These are phyloP conservation scores for Cucurbitaria berberidis DNA, from an alignment of 2,329 filamentous ascomycete species.

Conservation along the genomic window DNA sequence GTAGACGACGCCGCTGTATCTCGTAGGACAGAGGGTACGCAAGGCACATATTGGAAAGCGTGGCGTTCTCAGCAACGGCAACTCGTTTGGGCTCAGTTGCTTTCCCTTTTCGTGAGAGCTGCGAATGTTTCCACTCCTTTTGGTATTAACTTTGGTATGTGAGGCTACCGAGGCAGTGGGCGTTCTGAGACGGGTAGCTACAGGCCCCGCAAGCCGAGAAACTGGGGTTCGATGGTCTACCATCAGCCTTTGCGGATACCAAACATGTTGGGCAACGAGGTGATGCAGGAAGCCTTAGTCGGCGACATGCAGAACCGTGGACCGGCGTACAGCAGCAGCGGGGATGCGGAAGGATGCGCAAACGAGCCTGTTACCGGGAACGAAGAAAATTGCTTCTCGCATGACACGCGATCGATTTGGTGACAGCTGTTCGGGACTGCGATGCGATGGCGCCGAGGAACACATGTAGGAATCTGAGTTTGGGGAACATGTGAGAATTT, in stretches of 20 bases:
- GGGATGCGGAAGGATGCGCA: constrained; percentile 19
- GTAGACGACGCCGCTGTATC: constrained; percentile 5
- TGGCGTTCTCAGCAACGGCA: neutral
- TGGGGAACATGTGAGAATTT: too few relatives aligned
- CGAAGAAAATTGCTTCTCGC: constrained; percentile 20
- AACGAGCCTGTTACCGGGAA: constrained; percentile 20
- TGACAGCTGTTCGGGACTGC: neutral
- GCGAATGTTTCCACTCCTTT: neutral
- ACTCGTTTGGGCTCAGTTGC: neutral
- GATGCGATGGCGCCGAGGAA: constrained; percentile 15
- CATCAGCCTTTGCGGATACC: constrained; percentile 5
- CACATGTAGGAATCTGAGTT: constrained; percentile 11
- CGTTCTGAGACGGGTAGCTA: constrained; percentile 3
- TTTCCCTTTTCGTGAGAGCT: neutral
- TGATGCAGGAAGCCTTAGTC: constrained; percentile 14
- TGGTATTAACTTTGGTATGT: neutral
- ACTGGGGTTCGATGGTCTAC: constrained; percentile 17
- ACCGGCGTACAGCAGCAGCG: constrained; percentile 23
- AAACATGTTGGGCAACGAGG: constrained; percentile 2
- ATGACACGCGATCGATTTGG: constrained; percentile 19
- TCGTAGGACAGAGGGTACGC: constrained; percentile 15
- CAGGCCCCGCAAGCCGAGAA: constrained; percentile 10
- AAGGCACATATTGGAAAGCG: constrained; percentile 17
- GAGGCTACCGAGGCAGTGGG: neutral
- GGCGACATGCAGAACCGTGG: constrained; percentile 12